These are phyloP conservation scores for Ganoderma lingzhi DNA, from an alignment of 1,284 basidiomycete species.

Conservation along the genomic window DNA sequence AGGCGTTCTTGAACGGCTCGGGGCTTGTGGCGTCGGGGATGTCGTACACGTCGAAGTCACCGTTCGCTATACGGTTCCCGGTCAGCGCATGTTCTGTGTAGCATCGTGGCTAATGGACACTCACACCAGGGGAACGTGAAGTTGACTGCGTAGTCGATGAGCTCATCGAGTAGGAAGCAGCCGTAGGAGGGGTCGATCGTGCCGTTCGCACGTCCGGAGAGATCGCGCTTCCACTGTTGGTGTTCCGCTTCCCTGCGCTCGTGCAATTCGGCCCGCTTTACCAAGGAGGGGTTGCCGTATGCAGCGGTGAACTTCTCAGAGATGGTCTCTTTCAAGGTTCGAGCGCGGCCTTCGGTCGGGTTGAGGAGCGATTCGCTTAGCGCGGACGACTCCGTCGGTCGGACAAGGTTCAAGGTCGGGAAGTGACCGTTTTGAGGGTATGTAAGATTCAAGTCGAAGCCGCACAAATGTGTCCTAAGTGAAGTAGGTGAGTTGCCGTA, in stretches of 20 bases:
- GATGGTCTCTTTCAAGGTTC: constrained; percentile 19
- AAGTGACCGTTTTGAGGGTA: constrained; percentile 68
- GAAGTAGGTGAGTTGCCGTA: not conserved
- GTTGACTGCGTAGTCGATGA: constrained; percentile 46
- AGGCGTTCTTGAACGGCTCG: constrained; percentile 54
- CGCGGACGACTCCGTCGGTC: constrained; percentile 19
- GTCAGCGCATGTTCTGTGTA: constrained; percentile 3
- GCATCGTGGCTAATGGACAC: constrained; percentile 33
- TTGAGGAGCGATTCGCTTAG: constrained; percentile 22
- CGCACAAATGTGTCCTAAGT: constrained; percentile 43
- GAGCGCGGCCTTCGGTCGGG: constrained; percentile 25
- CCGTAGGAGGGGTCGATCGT: constrained; percentile 45
- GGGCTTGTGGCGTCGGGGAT: constrained; percentile 63
- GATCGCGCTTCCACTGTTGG: constrained; percentile 35
- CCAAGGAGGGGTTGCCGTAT: constrained; percentile 15
- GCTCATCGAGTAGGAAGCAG: constrained; percentile 42
- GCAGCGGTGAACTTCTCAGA: constrained; percentile 25
- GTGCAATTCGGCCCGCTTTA: constrained; percentile 22
- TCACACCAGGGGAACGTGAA: constrained; percentile 68
- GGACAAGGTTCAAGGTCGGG: constrained; percentile 44
- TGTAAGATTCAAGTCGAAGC: constrained; percentile 70
- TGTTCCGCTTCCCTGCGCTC: constrained; percentile 31
- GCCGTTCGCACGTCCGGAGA: constrained; percentile 38
- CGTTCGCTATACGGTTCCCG: constrained; percentile 26
- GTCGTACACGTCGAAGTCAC: constrained; percentile 51